Percentiles rank a stretch among this genome's conserved stretches.
Evolutionary conservation across 2,329 filamentous ascomycete species (phyloP).

Genomic region (Trichoderma asperellum): DNA sequence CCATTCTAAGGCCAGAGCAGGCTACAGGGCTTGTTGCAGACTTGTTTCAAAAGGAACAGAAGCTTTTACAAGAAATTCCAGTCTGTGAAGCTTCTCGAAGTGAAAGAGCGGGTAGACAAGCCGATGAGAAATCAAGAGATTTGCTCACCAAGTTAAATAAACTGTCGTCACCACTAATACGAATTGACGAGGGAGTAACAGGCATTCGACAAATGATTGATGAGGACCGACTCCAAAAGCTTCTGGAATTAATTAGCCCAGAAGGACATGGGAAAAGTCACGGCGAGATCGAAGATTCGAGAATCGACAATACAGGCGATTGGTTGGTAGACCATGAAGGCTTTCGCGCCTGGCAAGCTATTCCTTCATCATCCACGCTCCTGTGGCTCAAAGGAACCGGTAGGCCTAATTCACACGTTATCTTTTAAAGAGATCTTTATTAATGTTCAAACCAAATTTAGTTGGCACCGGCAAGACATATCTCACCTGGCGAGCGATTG

Average conservation of each 20-base stretch:
- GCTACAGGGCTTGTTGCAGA: background rate
- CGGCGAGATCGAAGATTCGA: background rate
- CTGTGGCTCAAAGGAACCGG: conserved; percentile 22
- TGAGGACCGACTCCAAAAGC: background rate
- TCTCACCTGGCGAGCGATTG: conserved; percentile 25
- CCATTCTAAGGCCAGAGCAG: conserved; percentile 1
- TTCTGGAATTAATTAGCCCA: conserved; percentile 16
- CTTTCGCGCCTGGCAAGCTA: conserved; percentile 14
- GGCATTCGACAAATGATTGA: background rate
- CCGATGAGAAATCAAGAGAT: background rate
- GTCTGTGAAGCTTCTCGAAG: conserved; percentile 4
- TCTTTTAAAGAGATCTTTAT: too few species aligned
- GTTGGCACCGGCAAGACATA: conserved; percentile 28
- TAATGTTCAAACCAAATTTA: background rate
- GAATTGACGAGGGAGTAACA: background rate
- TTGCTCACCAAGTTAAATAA: background rate
- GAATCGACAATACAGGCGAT: conserved; percentile 1
- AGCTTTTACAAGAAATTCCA: background rate
- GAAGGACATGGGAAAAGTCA: conserved; percentile 14
- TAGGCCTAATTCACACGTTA: background rate
- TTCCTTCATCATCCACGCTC: conserved; percentile 17
- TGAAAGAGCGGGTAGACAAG: background rate
- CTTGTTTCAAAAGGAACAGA: conserved; percentile 8
- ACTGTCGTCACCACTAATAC: background rate
- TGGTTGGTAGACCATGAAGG: conserved; percentile 14